Evolutionary conservation across 1,139 yeast genomes (phyloP), one percentile per base, ranked within the genome.

Genomic region (Pichia sp.): DNA sequence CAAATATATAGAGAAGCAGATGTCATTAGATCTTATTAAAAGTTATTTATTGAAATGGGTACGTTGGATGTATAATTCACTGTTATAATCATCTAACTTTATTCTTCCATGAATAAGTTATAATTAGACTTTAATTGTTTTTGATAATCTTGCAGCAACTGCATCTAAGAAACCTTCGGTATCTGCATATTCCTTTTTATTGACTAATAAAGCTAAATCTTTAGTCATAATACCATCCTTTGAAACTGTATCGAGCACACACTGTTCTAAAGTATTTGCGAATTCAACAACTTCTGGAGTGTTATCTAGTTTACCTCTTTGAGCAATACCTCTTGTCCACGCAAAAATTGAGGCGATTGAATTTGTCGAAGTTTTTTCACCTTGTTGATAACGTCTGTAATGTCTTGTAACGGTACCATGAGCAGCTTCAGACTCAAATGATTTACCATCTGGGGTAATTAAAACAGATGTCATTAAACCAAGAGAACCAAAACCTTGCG

Each of bases 381-480:
- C 97, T 71, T 85, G 86, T 73, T 91, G 97, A 71, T 88, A 87
- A 72, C 85, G 95, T 75, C 97, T 84, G 76, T 77, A 91, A 70
- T 91, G 98, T 73, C 98, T 87, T 55, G 97, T 91, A 60, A 91
- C 97, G 44, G 98, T 91, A 55, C 97, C 98, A 70, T 91, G 97
- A 30, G 98, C 97, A 56, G 97, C 97, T 73, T 91, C 98, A 55
- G 95, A 79, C 76, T 91, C 97, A 69, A 89, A 90, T 33, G 96
- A 86, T 74, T 87, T 87, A 50, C 98, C 98, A 71, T 91, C 96
- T 48, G 97, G 96, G 38, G 97, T 84, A 70, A 89, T 81, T 61
- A 91, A 80, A 49, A 89, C 96, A 14, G 97, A 91, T 39, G 97
- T 90, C 98, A 91, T 91, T 65, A 91, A 79, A 51, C 98, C 98